Evolutionary conservation across 2,329 filamentous ascomycete genomes (phyloP).

Genomic region (Colletotrichum karsti): DNA sequence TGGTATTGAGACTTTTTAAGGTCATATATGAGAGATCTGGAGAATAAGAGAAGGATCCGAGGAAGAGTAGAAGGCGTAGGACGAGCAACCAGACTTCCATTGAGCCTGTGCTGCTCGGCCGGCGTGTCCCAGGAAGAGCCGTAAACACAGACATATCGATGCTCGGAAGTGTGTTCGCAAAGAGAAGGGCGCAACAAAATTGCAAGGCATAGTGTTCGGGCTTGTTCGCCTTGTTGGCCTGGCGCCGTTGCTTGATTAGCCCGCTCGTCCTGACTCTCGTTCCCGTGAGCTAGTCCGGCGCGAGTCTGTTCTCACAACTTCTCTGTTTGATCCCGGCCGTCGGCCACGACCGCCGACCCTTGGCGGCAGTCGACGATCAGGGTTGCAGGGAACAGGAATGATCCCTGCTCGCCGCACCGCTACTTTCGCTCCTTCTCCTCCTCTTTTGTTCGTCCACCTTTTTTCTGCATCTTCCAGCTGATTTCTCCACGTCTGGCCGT

Average conservation of each 20-base stretch:
- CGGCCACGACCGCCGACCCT: constrained; percentile 26
- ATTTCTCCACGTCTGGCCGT: constrained; percentile 23
- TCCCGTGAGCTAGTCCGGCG: constrained; percentile 7
- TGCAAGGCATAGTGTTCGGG: constrained; percentile 16
- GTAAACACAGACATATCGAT: constrained; percentile 4
- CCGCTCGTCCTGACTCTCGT: constrained; percentile 13
- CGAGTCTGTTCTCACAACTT: constrained; percentile 23
- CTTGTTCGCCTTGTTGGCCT: neutral
- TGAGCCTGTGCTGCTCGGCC: neutral
- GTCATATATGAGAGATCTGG: constrained; percentile 20
- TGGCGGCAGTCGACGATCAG: constrained; percentile 31
- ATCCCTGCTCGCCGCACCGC: constrained; percentile 27
- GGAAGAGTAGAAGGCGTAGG: neutral
- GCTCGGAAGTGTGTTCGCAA: neutral
- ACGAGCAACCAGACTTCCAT: neutral
- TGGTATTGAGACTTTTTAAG: constrained; percentile 30
- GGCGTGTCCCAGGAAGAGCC: neutral
- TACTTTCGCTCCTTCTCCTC: constrained; percentile 20
- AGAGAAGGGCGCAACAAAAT: constrained; percentile 11
- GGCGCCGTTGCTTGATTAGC: constrained; percentile 25
- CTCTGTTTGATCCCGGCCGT: constrained; percentile 11
- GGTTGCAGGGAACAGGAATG: constrained; percentile 27
- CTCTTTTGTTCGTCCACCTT: constrained; percentile 21
- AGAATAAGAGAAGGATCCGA: neutral
- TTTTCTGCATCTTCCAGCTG: constrained; percentile 14